These are phyloP conservation scores for Arthrobotrys pseudoclavata DNA, from an alignment of 2,329 filamentous ascomycete species.

Conservation along the genomic window DNA sequence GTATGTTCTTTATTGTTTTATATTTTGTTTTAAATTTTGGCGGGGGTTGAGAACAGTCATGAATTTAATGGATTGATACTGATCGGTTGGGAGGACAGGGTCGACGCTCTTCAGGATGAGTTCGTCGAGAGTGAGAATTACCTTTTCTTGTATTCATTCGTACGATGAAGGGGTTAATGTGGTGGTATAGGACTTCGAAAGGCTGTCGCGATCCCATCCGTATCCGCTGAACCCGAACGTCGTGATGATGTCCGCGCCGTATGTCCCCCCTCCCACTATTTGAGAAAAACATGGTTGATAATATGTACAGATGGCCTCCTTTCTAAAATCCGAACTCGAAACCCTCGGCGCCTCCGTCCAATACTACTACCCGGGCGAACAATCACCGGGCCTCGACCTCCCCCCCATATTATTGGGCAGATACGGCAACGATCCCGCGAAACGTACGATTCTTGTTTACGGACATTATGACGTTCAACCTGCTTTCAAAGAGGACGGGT, in stretches of 20 bases:
- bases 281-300: not conserved
- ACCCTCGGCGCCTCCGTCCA: constrained; percentile 87
- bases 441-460: constrained; percentile 95
- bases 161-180: not conserved
- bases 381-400: constrained; percentile 90
- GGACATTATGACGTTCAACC: constrained; percentile 99
- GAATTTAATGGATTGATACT: constrained; percentile 17
- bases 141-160: not conserved
- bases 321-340: constrained; percentile 85
- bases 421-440: constrained; percentile 91
- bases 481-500: constrained; percentile 91
- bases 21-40: not conserved
- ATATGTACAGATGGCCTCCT: constrained; percentile 88
- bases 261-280: constrained; percentile 50
- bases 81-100: constrained; percentile 59
- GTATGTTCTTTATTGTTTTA: constrained; percentile 19
- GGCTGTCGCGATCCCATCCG: constrained; percentile 94
- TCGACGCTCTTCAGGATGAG: constrained; percentile 64
- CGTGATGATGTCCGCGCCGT: constrained; percentile 89
- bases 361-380: constrained; percentile 87
- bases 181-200: constrained; percentile 80
- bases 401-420: constrained; percentile 92
- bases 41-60: not conserved
- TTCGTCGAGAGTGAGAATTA: constrained; percentile 64
- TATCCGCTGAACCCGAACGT: constrained; percentile 90